These are phyloP conservation scores for Xanthoceras sorbifolium DNA, from an alignment of 345 rosid genomes.

Conservation along the genomic window DNA sequence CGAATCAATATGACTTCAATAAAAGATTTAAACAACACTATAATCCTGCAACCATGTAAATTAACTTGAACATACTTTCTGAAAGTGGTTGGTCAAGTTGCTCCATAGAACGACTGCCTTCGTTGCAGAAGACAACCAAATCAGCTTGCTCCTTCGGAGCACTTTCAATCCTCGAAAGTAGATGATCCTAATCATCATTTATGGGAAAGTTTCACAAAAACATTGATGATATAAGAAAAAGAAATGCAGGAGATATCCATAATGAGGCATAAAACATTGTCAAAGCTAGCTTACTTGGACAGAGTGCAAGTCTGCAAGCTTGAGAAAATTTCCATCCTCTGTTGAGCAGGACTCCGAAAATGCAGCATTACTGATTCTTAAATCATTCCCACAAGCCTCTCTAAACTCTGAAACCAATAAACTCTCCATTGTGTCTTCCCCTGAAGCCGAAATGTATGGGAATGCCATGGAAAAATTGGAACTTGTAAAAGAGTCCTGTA, in stretches of 20 bases:
- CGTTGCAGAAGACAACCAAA: constrained; percentile 73
- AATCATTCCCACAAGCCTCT: constrained; percentile 61
- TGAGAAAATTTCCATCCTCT: constrained; percentile 60
- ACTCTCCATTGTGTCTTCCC: constrained; percentile 72
- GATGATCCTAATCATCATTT: constrained; percentile 56
- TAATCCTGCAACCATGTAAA: constrained; percentile 1
- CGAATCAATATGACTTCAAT: constrained; percentile 13
- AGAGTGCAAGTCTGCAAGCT: constrained; percentile 59
- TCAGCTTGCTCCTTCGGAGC: constrained; percentile 61
- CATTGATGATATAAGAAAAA: constrained; percentile 4
- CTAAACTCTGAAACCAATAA: constrained; percentile 66
- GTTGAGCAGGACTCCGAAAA: constrained; percentile 72
- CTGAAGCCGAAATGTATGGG: constrained; percentile 76
- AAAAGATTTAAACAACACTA: constrained; percentile 1
- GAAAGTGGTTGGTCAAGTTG: constrained; percentile 40
- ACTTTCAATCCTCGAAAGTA: constrained; percentile 64
- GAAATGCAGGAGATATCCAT: neutral
- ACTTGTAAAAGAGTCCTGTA: constrained; percentile 57
- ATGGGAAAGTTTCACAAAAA: neutral
- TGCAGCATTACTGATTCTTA: constrained; percentile 53
- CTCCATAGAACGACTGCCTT: constrained; percentile 40
- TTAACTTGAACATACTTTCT: constrained; percentile 56
- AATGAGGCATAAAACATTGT: neutral
- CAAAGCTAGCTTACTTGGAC: constrained; percentile 51
- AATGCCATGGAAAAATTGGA: constrained; percentile 94